Base-by-base conservation (phyloP, 371 early-diverging fungal genomes). In the Rhizopus stolonifer region DNA sequence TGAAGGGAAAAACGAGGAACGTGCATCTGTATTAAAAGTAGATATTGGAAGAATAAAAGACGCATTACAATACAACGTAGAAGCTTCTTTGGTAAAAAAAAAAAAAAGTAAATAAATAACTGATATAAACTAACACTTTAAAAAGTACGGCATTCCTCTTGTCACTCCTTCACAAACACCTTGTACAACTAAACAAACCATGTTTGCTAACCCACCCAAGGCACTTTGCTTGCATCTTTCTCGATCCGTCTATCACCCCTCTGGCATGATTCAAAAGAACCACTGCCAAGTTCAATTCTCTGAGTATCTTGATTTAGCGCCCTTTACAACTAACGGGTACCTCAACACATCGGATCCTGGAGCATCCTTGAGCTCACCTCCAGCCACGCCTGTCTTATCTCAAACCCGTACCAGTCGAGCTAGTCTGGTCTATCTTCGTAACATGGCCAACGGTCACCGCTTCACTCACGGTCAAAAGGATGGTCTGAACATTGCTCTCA, bases 181-280 rank as follows among this genome's bases (percentile, higher is more conserved):
- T 32, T 55, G 70, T 18, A 82, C 81, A 10, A 81, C 81, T 1
- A 84, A 84, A 54, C 80, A 84, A 44, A 79, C 80, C 34, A 80
- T 81, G 80, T 77, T 84, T 58, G 84, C 84, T 15, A 81, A 81
- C 31, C 82, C 82, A 22, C 84, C 84, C 2, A 80, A 77, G 54
- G 64, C 79, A 5, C 70, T 91, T 1, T 84, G 85, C 56, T 72
- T 91, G 7, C 90, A 89, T 49, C 74, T 91, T 56, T 85, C 88
- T 26, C 84, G 90, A 10, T 87, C 87, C 5, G 77, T 88, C 38
- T 85, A 77, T 56, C 77, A 82, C 17, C 78, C 85, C 0, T 73
- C 79, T 6, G 90, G 91, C 13, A 66, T 79, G 32, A 63, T 80
- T 7, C 72, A 78, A 66, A 91, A 90, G 69, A 88, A 89, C 60